phyloP scores from a whole-genome alignment of 768 basidiomycete genomes.

The Epithele typhae region DNA sequence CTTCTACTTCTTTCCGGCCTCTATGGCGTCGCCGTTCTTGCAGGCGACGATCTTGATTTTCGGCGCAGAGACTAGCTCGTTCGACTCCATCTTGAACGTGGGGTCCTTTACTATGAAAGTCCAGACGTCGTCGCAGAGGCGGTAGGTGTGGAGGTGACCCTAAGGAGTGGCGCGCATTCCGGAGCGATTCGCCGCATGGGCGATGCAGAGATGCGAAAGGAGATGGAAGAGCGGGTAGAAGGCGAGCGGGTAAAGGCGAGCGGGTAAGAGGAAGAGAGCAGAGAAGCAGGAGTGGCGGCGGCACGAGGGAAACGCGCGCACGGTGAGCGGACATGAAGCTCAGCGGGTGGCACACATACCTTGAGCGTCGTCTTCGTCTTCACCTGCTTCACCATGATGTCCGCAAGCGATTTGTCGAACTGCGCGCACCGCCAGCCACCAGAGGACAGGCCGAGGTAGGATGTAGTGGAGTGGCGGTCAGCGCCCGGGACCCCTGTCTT shows the following conservation, averaged over 20 bases:
- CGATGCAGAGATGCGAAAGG: background rate
- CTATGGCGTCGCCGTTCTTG: slow-evolving; percentile 89
- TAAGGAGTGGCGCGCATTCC: slow-evolving; percentile 8
- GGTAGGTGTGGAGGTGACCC: slow-evolving; percentile 92
- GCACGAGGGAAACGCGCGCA: background rate
- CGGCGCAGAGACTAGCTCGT: slow-evolving; percentile 65
- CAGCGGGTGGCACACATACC: slow-evolving; percentile 37
- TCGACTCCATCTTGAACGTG: slow-evolving; percentile 92
- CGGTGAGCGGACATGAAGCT: slow-evolving; percentile 8
- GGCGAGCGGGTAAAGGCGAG: background rate
- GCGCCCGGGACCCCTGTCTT: too few species aligned
- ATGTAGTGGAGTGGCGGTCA: too few species aligned
- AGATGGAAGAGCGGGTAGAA: background rate
- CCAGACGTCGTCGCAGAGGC: slow-evolving; percentile 96
- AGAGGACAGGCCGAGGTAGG: too few species aligned
- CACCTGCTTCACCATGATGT: slow-evolving; percentile 88
- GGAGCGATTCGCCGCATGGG: too few species aligned
- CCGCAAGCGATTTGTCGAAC: slow-evolving; percentile 96
- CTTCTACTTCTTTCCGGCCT: slow-evolving; percentile 69
- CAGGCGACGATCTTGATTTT: slow-evolving; percentile 98
- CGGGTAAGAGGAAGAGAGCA: background rate
- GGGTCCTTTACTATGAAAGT: slow-evolving; percentile 96
- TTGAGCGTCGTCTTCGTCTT: slow-evolving; percentile 94
- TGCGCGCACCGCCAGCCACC: slow-evolving; percentile 25
- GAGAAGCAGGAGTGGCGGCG: background rate